A percentile compares a stretch with the other conserved stretches of the same genome.
Evolutionary conservation across 106 monocot species (phyloP).

Genomic region (Acorus gramineus): DNA sequence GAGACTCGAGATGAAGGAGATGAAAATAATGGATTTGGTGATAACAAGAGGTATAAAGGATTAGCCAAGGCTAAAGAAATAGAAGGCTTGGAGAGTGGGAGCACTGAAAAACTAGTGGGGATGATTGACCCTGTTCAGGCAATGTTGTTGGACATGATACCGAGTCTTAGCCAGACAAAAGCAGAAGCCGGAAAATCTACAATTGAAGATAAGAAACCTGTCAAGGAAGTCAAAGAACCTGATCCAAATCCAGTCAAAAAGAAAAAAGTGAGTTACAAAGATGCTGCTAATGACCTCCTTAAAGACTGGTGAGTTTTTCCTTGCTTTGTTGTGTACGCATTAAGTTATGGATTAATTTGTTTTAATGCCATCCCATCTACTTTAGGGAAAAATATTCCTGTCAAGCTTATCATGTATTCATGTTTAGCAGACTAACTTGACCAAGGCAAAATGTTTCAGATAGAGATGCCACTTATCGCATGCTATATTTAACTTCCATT

Average conservation of each 20-base stretch:
- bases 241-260: slow-evolving; percentile 23
- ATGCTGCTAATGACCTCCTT: slow-evolving; percentile 61
- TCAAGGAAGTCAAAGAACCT: not conserved
- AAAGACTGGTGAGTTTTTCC: slow-evolving; percentile 43
- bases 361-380: not conserved
- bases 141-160: slow-evolving; percentile 86
- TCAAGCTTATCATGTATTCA: no score
- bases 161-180: slow-evolving; percentile 56
- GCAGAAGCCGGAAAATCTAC: slow-evolving; percentile 5
- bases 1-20: not conserved
- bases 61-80: slow-evolving; percentile 1
- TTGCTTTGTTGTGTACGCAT: not conserved
- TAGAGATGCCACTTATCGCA: no score
- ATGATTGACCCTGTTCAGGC: slow-evolving; percentile 73
- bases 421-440: no score
- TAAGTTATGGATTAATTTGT: not conserved
- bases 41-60: slow-evolving; percentile 6
- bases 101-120: slow-evolving; percentile 33
- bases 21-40: not conserved
- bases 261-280: slow-evolving; percentile 92
- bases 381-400: no score
- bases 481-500: no score
- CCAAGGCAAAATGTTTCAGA: no score
- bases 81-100: slow-evolving; percentile 9
- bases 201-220: slow-evolving; percentile 1